phyloP scores from a whole-genome alignment of 371 early-diverging fungal species.

The Sporodiniella umbellata region DNA sequence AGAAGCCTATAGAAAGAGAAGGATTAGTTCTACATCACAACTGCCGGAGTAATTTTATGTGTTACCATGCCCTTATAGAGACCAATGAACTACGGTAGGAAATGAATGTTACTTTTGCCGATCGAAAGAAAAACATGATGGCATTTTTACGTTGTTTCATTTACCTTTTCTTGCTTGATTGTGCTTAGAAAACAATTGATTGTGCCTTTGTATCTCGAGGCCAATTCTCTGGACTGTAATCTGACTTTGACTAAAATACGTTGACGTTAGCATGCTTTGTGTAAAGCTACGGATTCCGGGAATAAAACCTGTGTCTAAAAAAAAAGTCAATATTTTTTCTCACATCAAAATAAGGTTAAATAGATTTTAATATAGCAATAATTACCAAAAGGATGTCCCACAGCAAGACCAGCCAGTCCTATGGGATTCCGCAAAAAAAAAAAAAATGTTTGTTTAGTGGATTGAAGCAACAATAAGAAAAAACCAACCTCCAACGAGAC shows the following conservation, averaged over 20 bases:
- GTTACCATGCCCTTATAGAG: constrained; percentile 68
- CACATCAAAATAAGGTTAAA: no score
- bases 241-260: constrained; percentile 49
- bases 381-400: constrained; percentile 68
- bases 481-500: constrained; percentile 54
- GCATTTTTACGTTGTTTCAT: no score
- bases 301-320: constrained; percentile 34
- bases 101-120: neutral
- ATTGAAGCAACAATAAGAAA: no score
- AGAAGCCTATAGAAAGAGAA: constrained; percentile 33
- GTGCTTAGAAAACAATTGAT: constrained; percentile 60
- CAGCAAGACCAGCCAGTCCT: constrained; percentile 63
- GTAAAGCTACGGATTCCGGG: neutral
- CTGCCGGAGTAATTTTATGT: neutral
- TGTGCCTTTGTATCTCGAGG: constrained; percentile 56
- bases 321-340: constrained; percentile 1
- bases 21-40: neutral
- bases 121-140: no score
- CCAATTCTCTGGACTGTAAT: constrained; percentile 52
- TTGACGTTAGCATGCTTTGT: neutral
- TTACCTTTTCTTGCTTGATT: constrained; percentile 60
- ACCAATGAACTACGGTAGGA: constrained; percentile 43
- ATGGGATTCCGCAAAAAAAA: constrained; percentile 2
- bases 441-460: no score
- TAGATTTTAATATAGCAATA: neutral